Conservation (phyloP, 345 rosid genomes). For the Triadica sebifera region DNA sequence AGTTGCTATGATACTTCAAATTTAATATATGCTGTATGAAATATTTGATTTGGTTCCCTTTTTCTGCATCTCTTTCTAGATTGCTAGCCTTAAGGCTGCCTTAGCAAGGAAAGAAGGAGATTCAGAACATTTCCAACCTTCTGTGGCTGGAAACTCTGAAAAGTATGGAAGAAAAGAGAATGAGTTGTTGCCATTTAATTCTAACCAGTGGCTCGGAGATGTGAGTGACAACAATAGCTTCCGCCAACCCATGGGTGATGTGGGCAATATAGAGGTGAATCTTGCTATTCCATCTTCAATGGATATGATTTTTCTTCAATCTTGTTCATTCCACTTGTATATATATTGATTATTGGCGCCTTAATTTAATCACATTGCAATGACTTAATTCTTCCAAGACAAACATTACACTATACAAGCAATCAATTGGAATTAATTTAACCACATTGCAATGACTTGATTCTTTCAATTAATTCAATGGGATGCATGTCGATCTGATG, state of each 20-base stretch:
- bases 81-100: conserved; percentile 80
- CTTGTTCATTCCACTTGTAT: neutral
- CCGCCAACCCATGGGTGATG: conserved; percentile 62
- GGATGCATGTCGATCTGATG: neutral
- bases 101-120: conserved; percentile 70
- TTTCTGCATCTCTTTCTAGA: conserved; percentile 35
- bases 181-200: conserved; percentile 41
- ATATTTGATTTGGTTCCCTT: neutral
- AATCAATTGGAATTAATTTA: neutral
- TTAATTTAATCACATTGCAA: neutral
- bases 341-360: neutral
- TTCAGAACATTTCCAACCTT: conserved; percentile 39
- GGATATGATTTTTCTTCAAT: neutral
- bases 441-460: neutral
- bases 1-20: neutral
- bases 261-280: conserved; percentile 66
- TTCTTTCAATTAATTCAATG: neutral
- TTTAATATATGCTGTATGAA: neutral
- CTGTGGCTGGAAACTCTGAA: conserved; percentile 50
- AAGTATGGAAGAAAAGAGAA: conserved; percentile 50
- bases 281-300: conserved; percentile 11
- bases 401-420: neutral
- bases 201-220: conserved; percentile 44
- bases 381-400: neutral
- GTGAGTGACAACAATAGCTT: conserved; percentile 33